These are phyloP conservation scores for Malus sylvestris DNA, from an alignment of 306 rosid species.

Conservation along the genomic window DNA sequence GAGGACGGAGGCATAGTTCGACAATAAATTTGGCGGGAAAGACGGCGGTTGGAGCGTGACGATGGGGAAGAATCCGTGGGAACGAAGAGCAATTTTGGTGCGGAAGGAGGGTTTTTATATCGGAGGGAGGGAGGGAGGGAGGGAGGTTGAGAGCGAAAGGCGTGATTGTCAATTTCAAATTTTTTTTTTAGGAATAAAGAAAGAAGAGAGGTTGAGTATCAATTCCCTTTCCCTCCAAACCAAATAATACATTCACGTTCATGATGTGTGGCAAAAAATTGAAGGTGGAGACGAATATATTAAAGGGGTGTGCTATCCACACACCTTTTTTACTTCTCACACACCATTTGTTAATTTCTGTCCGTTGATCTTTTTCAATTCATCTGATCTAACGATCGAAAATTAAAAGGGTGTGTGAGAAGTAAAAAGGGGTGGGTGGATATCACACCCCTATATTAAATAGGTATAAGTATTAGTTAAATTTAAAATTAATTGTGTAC, in stretches of 20 bases:
- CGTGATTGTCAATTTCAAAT: not conserved
- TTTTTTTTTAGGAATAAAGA: not conserved
- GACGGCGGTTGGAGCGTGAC: constrained; percentile 22
- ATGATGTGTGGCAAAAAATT: no score
- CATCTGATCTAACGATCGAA: no score
- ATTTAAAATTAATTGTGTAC: no score
- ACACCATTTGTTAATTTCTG: no score
- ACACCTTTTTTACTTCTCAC: no score
- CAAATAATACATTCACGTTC: not conserved
- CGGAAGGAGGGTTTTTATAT: not conserved
- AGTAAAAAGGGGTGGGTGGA: no score
- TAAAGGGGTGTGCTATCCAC: no score
- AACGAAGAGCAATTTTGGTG: constrained; percentile 5
- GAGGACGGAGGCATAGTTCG: constrained; percentile 34
- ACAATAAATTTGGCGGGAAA: constrained; percentile 27
- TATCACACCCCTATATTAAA: no score
- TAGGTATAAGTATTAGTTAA: no score
- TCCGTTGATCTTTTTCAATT: no score
- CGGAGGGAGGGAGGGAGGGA: not conserved
- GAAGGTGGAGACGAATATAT: no score
- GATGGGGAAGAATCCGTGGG: constrained; percentile 29
- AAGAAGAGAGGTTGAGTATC: not conserved
- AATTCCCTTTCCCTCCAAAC: not conserved
- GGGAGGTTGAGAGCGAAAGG: not conserved
- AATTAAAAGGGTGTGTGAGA: no score